A percentile compares a stretch with the other conserved stretches of the same genome.
Conservation (phyloP, 768 basidiomycete species). For the Suillus subluteus region DNA sequence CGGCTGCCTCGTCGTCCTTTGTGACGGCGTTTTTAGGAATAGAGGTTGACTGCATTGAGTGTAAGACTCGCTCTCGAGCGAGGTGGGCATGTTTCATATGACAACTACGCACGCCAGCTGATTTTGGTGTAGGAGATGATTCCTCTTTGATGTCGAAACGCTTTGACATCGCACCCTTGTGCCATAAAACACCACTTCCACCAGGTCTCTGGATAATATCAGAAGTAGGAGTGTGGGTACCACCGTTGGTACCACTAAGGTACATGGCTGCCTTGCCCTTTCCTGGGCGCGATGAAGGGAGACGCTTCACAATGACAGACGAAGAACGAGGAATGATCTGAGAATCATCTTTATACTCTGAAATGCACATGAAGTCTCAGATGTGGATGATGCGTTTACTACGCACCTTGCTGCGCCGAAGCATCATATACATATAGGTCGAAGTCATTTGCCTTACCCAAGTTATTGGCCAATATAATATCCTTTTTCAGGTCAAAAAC, state of each 20-base stretch:
- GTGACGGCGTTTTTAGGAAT: constrained; percentile 48
- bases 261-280: constrained; percentile 85
- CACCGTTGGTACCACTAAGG: constrained; percentile 51
- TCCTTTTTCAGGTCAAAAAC: constrained; percentile 99
- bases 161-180: constrained; percentile 80
- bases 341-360: constrained; percentile 92
- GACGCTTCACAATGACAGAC: constrained; percentile 89
- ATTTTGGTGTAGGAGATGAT: constrained; percentile 26
- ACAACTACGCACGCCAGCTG: constrained; percentile 36
- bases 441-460: constrained; percentile 97
- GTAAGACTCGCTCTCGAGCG: constrained; percentile 30
- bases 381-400: constrained; percentile 1
- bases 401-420: constrained; percentile 85
- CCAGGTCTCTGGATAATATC: constrained; percentile 47
- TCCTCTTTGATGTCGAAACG: constrained; percentile 91
- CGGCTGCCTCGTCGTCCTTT: constrained; percentile 86
- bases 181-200: constrained; percentile 49
- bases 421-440: constrained; percentile 88
- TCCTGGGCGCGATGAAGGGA: constrained; percentile 81
- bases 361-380: constrained; percentile 6
- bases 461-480: constrained; percentile 93
- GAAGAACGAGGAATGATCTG: constrained; percentile 93
- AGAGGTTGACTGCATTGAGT: constrained; percentile 39
- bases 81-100: constrained; percentile 28
- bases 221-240: constrained; percentile 48